phyloP scores from a whole-genome alignment of 495 filamentous ascomycete genomes.

The Tirmania nivea region DNA sequence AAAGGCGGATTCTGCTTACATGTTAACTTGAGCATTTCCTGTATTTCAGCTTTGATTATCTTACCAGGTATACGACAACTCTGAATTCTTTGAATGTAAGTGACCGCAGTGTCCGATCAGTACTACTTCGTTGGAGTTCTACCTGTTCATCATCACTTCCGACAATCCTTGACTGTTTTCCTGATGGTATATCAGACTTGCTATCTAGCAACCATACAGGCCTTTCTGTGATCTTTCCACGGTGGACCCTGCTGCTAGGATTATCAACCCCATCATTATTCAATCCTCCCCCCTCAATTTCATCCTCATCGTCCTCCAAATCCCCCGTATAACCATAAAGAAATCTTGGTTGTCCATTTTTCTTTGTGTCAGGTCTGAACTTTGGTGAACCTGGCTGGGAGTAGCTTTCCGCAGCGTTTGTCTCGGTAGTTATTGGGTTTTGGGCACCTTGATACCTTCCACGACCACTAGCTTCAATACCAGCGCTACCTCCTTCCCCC shows the following conservation, averaged over 20 bases:
- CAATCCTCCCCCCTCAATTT: not conserved
- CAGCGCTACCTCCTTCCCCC: too few species aligned
- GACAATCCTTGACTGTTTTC: not conserved
- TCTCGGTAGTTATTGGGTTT: not conserved
- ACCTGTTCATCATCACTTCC: too few species aligned
- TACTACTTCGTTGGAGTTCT: too few species aligned
- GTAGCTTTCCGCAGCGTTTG: not conserved
- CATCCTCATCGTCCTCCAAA: conserved; percentile 14
- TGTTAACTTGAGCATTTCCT: too few species aligned
- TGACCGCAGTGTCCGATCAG: not conserved
- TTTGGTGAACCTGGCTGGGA: not conserved
- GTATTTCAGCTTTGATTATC: not conserved
- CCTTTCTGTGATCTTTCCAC: conserved; percentile 13
- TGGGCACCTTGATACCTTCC: not conserved
- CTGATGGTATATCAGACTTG: not conserved
- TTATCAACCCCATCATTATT: not conserved
- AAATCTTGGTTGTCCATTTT: conserved; percentile 4
- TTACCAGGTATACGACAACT: conserved; percentile 17
- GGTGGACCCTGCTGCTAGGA: conserved; percentile 2
- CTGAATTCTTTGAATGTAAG: conserved; percentile 9
- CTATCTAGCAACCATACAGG: conserved; percentile 8
- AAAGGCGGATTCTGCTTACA: conserved; percentile 45
- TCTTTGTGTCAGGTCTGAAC: not conserved
- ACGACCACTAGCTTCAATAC: too few species aligned
- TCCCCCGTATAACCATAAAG: conserved; percentile 18